phyloP scores from a whole-genome alignment of 345 rosid genomes.

The Heritiera fomes region DNA sequence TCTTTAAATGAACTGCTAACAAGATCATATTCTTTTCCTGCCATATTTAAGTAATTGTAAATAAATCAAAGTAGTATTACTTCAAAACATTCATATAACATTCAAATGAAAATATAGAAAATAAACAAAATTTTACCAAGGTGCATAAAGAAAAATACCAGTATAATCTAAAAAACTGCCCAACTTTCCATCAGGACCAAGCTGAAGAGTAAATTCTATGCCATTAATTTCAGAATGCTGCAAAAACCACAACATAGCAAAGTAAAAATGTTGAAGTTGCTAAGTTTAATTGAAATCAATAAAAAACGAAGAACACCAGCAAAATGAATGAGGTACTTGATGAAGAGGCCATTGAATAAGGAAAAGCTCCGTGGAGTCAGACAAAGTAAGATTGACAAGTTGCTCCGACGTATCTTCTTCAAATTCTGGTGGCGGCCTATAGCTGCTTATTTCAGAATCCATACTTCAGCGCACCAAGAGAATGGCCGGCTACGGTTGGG shows the following conservation, averaged over 20 bases:
- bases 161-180: slow-evolving; percentile 60
- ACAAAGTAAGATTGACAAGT: slow-evolving; percentile 39
- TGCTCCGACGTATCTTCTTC: slow-evolving; percentile 39
- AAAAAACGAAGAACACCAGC: background rate
- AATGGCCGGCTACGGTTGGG: no score
- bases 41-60: slow-evolving; percentile 17
- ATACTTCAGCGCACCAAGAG: background rate
- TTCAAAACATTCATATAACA: background rate
- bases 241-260: slow-evolving; percentile 9
- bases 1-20: slow-evolving; percentile 54
- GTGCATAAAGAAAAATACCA: slow-evolving; percentile 35
- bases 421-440: slow-evolving; percentile 49
- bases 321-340: slow-evolving; percentile 38
- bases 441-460: slow-evolving; percentile 17
- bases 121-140: background rate
- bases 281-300: background rate
- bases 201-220: slow-evolving; percentile 45
- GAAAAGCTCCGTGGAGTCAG: slow-evolving; percentile 65
- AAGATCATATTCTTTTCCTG: slow-evolving; percentile 64
- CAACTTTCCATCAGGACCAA: slow-evolving; percentile 47
- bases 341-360: slow-evolving; percentile 75
- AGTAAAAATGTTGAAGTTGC: background rate
- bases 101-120: background rate
- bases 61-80: background rate
- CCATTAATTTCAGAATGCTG: slow-evolving; percentile 71